phyloP scores from a whole-genome alignment of 768 basidiomycete genomes.

The Naganishia vishniacii region DNA sequence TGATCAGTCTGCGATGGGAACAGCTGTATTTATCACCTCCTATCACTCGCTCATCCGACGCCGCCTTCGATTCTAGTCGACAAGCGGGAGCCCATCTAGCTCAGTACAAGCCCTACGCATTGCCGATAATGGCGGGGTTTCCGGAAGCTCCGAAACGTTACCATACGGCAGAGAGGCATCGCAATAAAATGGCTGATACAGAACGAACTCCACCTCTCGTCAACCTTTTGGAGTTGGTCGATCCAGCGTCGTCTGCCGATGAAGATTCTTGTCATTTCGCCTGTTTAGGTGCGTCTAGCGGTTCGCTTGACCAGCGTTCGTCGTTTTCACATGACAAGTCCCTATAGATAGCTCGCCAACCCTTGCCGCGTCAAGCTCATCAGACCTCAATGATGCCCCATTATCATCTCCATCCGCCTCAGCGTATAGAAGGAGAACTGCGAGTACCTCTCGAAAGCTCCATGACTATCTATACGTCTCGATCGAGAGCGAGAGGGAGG shows the following conservation, averaged over 20 bases:
- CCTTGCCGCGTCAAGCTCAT: constrained; percentile 1
- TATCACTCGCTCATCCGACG: no score
- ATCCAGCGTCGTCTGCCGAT: background rate
- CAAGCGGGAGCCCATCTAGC: no score
- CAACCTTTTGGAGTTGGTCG: background rate
- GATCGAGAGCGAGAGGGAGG: background rate
- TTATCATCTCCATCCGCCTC: background rate
- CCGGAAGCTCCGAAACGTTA: no score
- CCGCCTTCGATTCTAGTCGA: no score
- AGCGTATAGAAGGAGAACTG: background rate
- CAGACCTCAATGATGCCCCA: background rate
- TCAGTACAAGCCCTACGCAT: no score
- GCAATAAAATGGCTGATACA: background rate
- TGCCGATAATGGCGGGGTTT: no score
- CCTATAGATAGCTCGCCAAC: background rate
- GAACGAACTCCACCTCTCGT: background rate
- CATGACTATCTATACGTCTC: background rate
- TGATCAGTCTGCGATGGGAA: no score
- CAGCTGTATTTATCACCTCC: no score
- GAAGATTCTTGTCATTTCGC: background rate
- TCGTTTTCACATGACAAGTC: background rate
- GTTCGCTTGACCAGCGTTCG: background rate
- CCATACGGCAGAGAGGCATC: no score
- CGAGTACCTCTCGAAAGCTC: no score
- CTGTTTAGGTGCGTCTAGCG: background rate